phyloP scores from a whole-genome alignment of 768 basidiomycete genomes.

The Collybia sp. region DNA sequence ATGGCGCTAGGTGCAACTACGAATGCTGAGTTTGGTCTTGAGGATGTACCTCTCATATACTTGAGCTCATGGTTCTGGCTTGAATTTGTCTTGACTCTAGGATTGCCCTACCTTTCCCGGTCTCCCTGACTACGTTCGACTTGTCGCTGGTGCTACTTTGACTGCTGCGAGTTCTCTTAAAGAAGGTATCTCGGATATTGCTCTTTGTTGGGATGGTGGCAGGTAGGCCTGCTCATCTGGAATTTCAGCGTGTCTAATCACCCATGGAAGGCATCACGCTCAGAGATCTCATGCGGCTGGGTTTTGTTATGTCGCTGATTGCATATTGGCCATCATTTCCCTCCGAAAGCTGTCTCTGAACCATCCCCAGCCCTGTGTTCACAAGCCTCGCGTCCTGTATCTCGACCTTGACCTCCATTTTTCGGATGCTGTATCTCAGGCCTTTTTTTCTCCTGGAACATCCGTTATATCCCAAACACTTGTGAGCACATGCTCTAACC shows the following conservation, averaged over 20 bases:
- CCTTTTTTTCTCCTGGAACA: slow-evolving; percentile 47
- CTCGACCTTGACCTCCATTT: slow-evolving; percentile 92
- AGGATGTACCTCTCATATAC: slow-evolving; percentile 41
- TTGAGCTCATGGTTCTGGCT: background rate
- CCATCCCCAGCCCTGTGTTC: slow-evolving; percentile 9
- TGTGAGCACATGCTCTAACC: slow-evolving; percentile 25
- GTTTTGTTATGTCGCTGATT: slow-evolving; percentile 94
- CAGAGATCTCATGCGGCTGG: slow-evolving; percentile 76
- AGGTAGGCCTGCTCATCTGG: slow-evolving; percentile 35
- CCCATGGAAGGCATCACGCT: slow-evolving; percentile 67
- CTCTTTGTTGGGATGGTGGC: slow-evolving; percentile 92
- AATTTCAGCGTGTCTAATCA: background rate
- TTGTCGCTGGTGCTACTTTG: slow-evolving; percentile 75
- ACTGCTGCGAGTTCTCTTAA: slow-evolving; percentile 64
- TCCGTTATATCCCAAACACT: slow-evolving; percentile 37
- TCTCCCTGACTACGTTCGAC: slow-evolving; percentile 62
- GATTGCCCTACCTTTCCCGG: slow-evolving; percentile 80
- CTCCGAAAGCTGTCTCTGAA: slow-evolving; percentile 33
- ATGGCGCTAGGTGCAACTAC: slow-evolving; percentile 1
- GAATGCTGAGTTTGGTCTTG: slow-evolving; percentile 48
- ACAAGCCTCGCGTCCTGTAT: slow-evolving; percentile 73
- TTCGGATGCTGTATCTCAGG: slow-evolving; percentile 82
- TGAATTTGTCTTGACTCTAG: slow-evolving; percentile 26
- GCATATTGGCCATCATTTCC: slow-evolving; percentile 73
- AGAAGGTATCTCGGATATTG: slow-evolving; percentile 46